These are phyloP conservation scores for Coemansia sp. DNA, from an alignment of 192 early-diverging fungal species.

Conservation along the genomic window DNA sequence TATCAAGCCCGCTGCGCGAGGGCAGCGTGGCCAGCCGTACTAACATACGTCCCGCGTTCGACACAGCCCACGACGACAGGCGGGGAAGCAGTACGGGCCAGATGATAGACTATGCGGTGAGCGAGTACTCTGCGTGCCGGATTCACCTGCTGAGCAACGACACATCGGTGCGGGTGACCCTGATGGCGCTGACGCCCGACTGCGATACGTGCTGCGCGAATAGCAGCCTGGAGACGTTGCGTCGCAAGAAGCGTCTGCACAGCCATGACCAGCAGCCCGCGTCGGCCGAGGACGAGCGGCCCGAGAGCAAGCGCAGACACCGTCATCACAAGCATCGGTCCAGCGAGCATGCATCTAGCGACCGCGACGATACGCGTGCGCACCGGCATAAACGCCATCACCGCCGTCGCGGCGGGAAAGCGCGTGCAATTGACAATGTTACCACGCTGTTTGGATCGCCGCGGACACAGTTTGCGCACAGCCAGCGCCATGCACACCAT, in stretches of 20 bases:
- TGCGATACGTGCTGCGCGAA: slow-evolving; percentile 36
- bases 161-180: slow-evolving; percentile 33
- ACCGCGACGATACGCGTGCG: not conserved
- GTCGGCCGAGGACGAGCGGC: slow-evolving; percentile 7
- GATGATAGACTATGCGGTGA: slow-evolving; percentile 25
- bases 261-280: slow-evolving; percentile 16
- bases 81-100: slow-evolving; percentile 1
- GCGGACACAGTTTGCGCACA: slow-evolving; percentile 1
- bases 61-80: not conserved
- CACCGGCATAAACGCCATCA: slow-evolving; percentile 14
- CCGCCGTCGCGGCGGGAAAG: not conserved
- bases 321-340: slow-evolving; percentile 1
- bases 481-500: not conserved
- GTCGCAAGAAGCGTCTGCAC: slow-evolving; percentile 30
- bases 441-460: slow-evolving; percentile 17
- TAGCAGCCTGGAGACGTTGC: slow-evolving; percentile 16
- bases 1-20: slow-evolving; percentile 7
- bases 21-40: not conserved
- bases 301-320: slow-evolving; percentile 8
- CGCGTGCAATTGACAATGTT: slow-evolving; percentile 32
- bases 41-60: not conserved
- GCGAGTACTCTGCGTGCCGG: slow-evolving; percentile 39
- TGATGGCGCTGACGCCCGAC: slow-evolving; percentile 49
- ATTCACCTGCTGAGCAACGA: slow-evolving; percentile 41
- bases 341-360: too few relatives aligned